phyloP scores from a whole-genome alignment of 2,329 filamentous ascomycete genomes.

The Neurospora crassa region DNA sequence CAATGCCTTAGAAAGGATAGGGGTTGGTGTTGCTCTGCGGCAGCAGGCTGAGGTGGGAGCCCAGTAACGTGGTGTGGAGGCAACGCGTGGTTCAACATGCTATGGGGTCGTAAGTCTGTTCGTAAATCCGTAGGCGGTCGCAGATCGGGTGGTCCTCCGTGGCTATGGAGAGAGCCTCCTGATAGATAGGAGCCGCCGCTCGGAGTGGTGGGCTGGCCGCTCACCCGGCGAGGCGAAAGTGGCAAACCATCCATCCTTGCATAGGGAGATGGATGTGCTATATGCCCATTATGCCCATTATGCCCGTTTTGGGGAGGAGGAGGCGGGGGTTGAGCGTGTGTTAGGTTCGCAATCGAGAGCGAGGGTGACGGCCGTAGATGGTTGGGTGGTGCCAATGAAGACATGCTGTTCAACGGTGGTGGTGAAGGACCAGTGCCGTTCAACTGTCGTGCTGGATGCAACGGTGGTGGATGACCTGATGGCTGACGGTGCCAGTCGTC shows the following conservation, averaged over 20 bases:
- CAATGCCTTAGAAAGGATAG: slow-evolving; percentile 13
- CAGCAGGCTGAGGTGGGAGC: background rate
- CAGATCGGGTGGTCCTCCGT: slow-evolving; percentile 22
- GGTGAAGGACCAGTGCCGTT: slow-evolving; percentile 34
- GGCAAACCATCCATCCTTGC: slow-evolving; percentile 33
- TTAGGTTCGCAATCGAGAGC: slow-evolving; percentile 23
- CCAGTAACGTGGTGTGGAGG: slow-evolving; percentile 7
- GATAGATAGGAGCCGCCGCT: slow-evolving; percentile 31
- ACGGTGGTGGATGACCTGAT: slow-evolving; percentile 38
- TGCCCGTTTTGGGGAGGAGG: slow-evolving; percentile 28
- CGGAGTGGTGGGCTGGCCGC: slow-evolving; percentile 30
- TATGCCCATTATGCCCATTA: slow-evolving; percentile 30
- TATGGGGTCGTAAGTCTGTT: slow-evolving; percentile 2
- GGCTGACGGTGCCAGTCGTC: slow-evolving; percentile 42
- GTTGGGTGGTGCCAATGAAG: slow-evolving; percentile 21
- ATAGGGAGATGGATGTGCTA: slow-evolving; percentile 26
- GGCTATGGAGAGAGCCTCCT: slow-evolving; percentile 17
- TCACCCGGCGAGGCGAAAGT: slow-evolving; percentile 37
- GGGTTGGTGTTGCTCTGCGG: slow-evolving; percentile 3
- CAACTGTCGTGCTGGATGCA: slow-evolving; percentile 31
- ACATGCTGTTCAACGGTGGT: slow-evolving; percentile 15
- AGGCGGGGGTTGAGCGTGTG: slow-evolving; percentile 27
- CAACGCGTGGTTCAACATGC: slow-evolving; percentile 11
- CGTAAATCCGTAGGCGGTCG: slow-evolving; percentile 2
- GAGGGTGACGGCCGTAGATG: slow-evolving; percentile 38